Base-by-base conservation (phyloP, 2,329 filamentous ascomycete genomes). In the Penicillium occitanis region DNA sequence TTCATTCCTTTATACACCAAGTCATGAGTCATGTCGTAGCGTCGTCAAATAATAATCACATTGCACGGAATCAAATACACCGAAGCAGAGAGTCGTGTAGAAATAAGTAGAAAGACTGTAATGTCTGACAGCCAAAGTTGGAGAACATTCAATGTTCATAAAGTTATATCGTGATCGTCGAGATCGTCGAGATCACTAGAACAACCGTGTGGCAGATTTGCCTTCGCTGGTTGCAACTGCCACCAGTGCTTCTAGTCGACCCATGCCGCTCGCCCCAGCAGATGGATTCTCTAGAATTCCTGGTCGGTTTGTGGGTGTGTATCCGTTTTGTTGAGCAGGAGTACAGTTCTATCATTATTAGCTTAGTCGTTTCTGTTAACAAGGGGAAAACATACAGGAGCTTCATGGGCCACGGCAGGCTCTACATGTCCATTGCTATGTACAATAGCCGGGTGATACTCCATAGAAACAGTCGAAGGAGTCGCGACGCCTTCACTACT, bases 181-280 rank as follows among this genome's bases (percentile, higher is more conserved):
- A 46, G 22, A 30, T 59, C 37, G 19, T 44, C 37, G 4, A 46
- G 37, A 40, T 60, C 25, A 37, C 57, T 60, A 60, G n/a, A 46
- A 60, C 55, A 78, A 68, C 67, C 75, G 76, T 8, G 76, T 66
- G 6, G 74, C 67, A 22, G 73, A 73, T 68, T 79, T 78, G 63
- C 81, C 79, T 67, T 81, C 81, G 63, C 80, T 81, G 6, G 82
- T 83, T 40, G 82, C 82, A 62, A 83, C 81, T 28, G 82, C 82
- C 48, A 83, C 82, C 57, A 84, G 77, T 60, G 81, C 81, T 68
- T 84, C 81, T n/a, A 84, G 73, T 25, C 81, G 76, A 53, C 79
- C 80, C 79, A 83, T 80, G 30, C 78, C 79, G 44, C 73, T 72
- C 37, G 76, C 74, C 42, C 74, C 71, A 48, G 57, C 35, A 53